Conservation (phyloP, 1,284 basidiomycete species). For the Puccinia polysora region DNA sequence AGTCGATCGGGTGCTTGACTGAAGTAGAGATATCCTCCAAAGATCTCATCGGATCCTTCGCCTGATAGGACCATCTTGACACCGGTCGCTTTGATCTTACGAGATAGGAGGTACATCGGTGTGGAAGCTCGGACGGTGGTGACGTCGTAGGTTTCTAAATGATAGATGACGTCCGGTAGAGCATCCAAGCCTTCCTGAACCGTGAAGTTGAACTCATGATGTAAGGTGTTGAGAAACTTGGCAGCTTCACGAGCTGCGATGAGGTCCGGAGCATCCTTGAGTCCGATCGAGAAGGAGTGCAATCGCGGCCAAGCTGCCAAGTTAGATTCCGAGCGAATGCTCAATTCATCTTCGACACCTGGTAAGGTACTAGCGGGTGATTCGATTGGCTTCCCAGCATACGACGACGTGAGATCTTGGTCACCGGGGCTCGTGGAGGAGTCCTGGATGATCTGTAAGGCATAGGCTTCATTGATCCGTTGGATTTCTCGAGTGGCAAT, state of each 20-base stretch:
- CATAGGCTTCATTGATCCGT: conserved; percentile 75
- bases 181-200: conserved; percentile 98
- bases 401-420: conserved; percentile 47
- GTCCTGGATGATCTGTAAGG: conserved; percentile 52
- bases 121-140: conserved; percentile 97
- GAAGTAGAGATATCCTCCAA: conserved; percentile 99
- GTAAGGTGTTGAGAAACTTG: conserved; percentile 85
- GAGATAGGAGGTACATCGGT: conserved; percentile 83
- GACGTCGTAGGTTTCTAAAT: conserved; percentile 99
- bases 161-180: conserved; percentile 94
- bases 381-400: conserved; percentile 21
- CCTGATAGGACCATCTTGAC: conserved; percentile 97
- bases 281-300: conserved; percentile 95
- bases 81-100: conserved; percentile 99
- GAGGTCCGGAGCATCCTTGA: conserved; percentile 91
- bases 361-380: conserved; percentile 41
- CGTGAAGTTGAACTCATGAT: conserved; percentile 98
- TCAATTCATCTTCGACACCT: conserved; percentile 53
- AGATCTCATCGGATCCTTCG: conserved; percentile 96
- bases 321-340: conserved; percentile 57
- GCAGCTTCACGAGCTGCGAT: conserved; percentile 91
- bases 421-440: conserved; percentile 41
- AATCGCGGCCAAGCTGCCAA: conserved; percentile 90
- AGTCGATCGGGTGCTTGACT: conserved; percentile 97
- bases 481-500: conserved; percentile 95